These are phyloP conservation scores for Sphagnum tenellum DNA, from an alignment of 225 moss, liverwort and hornwort genomes.

Conservation along the genomic window DNA sequence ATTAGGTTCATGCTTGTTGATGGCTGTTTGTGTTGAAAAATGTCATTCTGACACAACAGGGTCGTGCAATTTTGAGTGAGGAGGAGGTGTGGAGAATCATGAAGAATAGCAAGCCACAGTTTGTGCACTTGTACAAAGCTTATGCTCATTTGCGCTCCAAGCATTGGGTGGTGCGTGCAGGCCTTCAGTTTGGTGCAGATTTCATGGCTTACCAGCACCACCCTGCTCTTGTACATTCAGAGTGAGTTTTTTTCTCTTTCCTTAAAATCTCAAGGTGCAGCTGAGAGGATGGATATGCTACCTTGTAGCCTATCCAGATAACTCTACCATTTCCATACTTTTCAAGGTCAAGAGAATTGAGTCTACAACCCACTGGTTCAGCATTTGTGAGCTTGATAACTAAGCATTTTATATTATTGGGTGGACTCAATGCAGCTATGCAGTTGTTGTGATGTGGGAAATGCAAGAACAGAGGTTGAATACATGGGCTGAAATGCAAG, in stretches of 20 bases:
- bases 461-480: slow-evolving; percentile 48
- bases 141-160: slow-evolving; percentile 71
- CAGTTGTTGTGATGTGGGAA: slow-evolving; percentile 70
- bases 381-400: neutral
- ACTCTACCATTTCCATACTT: no score
- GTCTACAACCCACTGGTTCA: no score
- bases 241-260: slow-evolving; percentile 24
- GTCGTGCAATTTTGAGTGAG: slow-evolving; percentile 25
- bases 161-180: slow-evolving; percentile 81
- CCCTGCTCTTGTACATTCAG: slow-evolving; percentile 84
- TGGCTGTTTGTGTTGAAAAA: no score
- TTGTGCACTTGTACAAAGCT: slow-evolving; percentile 51
- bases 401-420: neutral
- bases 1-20: no score
- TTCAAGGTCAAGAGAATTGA: no score
- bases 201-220: slow-evolving; percentile 98
- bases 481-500: slow-evolving; percentile 90
- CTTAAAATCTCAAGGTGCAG: neutral
- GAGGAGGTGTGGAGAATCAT: slow-evolving; percentile 65
- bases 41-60: slow-evolving; percentile 19
- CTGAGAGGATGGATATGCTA: neutral
- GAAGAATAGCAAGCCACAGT: slow-evolving; percentile 37
- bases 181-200: slow-evolving; percentile 93
- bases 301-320: neutral
- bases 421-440: slow-evolving; percentile 43